phyloP scores from a whole-genome alignment of 768 basidiomycete species.

The Auricularia sp. region DNA sequence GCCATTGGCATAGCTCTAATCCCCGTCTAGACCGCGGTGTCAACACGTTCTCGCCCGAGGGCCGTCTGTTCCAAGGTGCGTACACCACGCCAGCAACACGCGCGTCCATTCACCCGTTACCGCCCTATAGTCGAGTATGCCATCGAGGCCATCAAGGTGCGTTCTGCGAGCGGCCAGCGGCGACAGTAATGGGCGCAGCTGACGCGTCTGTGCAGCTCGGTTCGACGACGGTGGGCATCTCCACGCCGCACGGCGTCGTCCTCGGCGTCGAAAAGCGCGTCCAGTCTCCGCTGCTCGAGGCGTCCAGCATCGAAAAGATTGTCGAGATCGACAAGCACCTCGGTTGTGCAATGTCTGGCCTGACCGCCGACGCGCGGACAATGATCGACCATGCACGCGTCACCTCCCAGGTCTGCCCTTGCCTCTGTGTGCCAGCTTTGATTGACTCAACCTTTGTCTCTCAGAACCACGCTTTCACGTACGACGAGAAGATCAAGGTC shows the following conservation, averaged over 20 bases:
- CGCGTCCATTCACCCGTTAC: background rate
- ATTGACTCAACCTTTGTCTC: background rate
- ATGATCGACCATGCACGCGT: conserved; percentile 99
- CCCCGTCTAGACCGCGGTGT: conserved; percentile 73
- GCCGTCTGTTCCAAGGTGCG: conserved; percentile 94
- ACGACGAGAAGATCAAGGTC: conserved; percentile 93
- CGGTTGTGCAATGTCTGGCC: conserved; percentile 94
- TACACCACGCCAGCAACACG: background rate
- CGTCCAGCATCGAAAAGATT: conserved; percentile 96
- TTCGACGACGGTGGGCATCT: conserved; percentile 93
- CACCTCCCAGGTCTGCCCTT: conserved; percentile 38
- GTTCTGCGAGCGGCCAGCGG: background rate
- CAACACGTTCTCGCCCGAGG: conserved; percentile 98
- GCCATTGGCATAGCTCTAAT: background rate
- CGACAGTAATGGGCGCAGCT: background rate
- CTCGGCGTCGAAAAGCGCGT: conserved; percentile 98
- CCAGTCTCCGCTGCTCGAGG: conserved; percentile 90
- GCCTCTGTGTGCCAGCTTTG: background rate
- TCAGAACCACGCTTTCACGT: conserved; percentile 92
- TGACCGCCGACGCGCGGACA: conserved; percentile 96
- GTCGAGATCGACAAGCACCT: conserved; percentile 98
- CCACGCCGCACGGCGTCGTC: conserved; percentile 81
- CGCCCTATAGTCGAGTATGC: conserved; percentile 83
- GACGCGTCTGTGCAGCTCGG: conserved; percentile 56
- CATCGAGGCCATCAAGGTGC: conserved; percentile 96